Evolutionary conservation across 441 rosid species (phyloP), one percentile per base, ranked within the genome.

Genomic region (Dalechampia spathulata): DNA sequence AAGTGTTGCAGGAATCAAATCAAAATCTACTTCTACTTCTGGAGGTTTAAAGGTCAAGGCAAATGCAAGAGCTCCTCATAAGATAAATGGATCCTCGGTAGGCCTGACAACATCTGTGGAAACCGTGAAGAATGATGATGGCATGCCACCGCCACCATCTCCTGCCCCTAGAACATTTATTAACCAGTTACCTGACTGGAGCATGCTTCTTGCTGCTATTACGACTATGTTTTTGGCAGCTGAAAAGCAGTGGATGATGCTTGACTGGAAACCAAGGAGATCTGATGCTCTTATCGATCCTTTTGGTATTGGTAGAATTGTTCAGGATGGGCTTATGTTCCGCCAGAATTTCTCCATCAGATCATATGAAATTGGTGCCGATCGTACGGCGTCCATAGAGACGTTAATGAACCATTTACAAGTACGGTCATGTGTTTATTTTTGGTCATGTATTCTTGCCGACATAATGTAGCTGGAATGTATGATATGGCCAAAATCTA

Each of bases 201-300:
- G 99, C 71, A 90, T 90, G 97, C 96, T 93, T 72, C 95, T 93
- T 41, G 97, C 99, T 57, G 99, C 99, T 14, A 85, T 93, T 0
- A 93, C 99, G 2, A 93, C 99, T 0, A 65, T 90, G 47, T 93
- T 93, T 72, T 72, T 93, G 82, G 99, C 99, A 0, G 99, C 97
- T 7, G 99, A 93, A 78, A 93, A 93, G 71, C 99, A 93, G 75
- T 93, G 97, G 97, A 93, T 79, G 97, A 93, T 90, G 96, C 93
- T 93, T 53, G 97, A 93, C 47, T 87, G 96, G 97, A 90, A 93
- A 74, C 95, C 97, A 0, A 83, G 79, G 63, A 81, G 96, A 37
- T 30, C 95, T 16, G 99, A 93, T 60, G 74, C 85, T 93, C 73
- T 85, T 11, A 70, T 79, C 37, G 95, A 93, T 58, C 95, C 95